A percentile compares a stretch with the other conserved stretches of the same genome.
These are phyloP conservation scores for Asterella californica DNA, from an alignment of 225 moss, liverwort and hornwort species.

Conservation along the genomic window DNA sequence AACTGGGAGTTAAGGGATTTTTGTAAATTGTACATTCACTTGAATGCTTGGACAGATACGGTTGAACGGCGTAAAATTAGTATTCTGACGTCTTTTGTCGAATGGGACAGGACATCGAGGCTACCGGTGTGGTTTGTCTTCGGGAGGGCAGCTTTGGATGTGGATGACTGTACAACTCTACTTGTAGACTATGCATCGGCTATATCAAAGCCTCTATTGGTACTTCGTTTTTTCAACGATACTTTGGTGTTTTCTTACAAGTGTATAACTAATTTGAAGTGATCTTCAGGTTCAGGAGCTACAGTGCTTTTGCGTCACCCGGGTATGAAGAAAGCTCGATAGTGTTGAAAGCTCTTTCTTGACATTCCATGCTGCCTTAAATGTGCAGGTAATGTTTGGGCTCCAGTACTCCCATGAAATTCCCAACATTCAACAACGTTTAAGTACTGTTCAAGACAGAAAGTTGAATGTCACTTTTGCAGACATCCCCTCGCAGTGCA, in stretches of 20 bases:
- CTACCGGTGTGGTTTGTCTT: conserved; percentile 85
- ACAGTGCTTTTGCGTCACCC: neutral
- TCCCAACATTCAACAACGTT: conserved; percentile 40
- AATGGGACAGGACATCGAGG: conserved; percentile 60
- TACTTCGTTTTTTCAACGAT: neutral
- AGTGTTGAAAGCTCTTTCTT: neutral
- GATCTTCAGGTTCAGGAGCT: neutral
- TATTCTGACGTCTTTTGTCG: neutral
- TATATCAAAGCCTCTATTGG: conserved; percentile 46
- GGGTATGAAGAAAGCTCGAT: neutral
- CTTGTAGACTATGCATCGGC: conserved; percentile 42
- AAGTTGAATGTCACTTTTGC: conserved; percentile 57
- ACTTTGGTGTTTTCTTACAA: neutral
- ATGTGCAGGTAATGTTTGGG: conserved; percentile 55
- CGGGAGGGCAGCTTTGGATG: conserved; percentile 51
- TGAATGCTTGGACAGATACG: neutral
- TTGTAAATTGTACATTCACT: neutral
- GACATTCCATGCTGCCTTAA: neutral
- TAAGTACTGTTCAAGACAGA: conserved; percentile 7
- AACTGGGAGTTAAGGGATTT: neutral
- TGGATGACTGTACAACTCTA: conserved; percentile 44
- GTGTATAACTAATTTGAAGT: too few relatives aligned
- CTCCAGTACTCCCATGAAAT: conserved; percentile 60
- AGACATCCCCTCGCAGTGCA: conserved; percentile 46
- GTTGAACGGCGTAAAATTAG: neutral